Base-by-base conservation (phyloP, 345 rosid genomes). In the Eutrema yunnanense region DNA sequence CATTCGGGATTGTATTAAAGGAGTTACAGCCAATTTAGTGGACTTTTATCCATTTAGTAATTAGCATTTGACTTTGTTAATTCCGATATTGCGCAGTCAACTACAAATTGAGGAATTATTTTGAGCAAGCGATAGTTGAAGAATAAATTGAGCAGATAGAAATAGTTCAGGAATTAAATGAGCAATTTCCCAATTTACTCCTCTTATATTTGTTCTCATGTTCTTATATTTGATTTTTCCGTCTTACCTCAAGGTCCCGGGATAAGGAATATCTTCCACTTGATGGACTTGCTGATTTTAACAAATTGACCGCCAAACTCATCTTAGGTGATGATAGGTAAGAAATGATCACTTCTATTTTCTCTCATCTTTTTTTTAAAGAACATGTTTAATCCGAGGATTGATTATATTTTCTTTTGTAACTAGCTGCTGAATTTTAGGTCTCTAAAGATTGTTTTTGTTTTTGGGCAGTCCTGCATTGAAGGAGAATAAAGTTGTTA, bases 241-340 rank as follows among this genome's bases (percentile, higher is more conserved):
- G 46, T 40, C 9, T 64, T 60, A 32, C 40, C 36, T 71, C 26
- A 62, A 93, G 92, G 80, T 80, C 90, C 1, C 84, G 89, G 34
- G 84, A 86, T 33, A 90, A 93, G 80, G 98, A 93, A 58, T 93
- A 93, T 81, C 96, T 89, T 63, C 89, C 96, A 4, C 82, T 90
- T 67, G 79, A 79, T 65, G 98, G 98, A 60, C 78, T 93, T 74
- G 87, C 87, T 46, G 94, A 88, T 0, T 93, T 90, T 79, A 93
- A 88, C 77, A 87, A 90, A 78, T 50, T 86, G 66, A 90, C 90
- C 50, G 89, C 97, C 38, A 88, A 84, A 82, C 93, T 93, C 36
- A 86, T 90, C 71, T 74, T 84, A 67, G 96, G 98, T 59, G 87
- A 81, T 67, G 84, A 86, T 65, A 87, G 98, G 97, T 92, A 80